Evolutionary conservation across 768 basidiomycete species (phyloP).

Genomic region (Russula griseocarnosa): DNA sequence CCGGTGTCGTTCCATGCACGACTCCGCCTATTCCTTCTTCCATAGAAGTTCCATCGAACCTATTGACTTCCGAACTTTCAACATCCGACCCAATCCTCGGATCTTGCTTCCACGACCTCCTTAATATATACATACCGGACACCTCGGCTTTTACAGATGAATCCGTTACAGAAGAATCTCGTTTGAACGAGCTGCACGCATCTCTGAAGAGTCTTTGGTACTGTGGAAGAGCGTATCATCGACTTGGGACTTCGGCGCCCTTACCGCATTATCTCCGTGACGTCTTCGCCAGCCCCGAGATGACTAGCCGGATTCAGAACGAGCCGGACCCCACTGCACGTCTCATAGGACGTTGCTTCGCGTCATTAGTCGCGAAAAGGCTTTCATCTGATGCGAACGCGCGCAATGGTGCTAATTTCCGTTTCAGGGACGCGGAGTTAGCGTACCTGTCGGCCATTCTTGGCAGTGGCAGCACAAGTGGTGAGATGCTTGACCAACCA

Average conservation of each 20-base stretch:
- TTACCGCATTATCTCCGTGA: background rate
- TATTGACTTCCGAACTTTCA: too few species aligned
- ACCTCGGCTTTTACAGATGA: background rate
- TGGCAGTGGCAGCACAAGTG: background rate
- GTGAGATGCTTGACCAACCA: background rate
- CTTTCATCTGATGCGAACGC: background rate
- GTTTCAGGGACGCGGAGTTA: background rate
- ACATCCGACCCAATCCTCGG: background rate
- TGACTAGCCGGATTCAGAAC: background rate
- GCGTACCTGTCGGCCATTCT: background rate
- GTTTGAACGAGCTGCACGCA: background rate
- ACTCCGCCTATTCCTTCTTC: background rate
- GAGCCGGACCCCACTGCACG: background rate
- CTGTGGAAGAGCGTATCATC: conserved; percentile 2
- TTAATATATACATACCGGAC: background rate
- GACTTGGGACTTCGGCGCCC: background rate
- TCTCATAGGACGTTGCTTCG: background rate
- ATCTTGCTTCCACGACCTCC: conserved; percentile 2
- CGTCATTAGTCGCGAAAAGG: background rate
- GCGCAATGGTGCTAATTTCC: background rate
- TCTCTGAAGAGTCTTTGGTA: conserved; percentile 5
- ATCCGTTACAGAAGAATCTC: background rate
- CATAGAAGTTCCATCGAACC: conserved; percentile 1
- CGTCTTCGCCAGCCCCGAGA: background rate
- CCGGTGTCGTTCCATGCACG: background rate